Percentiles rank a stretch among this genome's conserved stretches.
These are phyloP conservation scores for Phlyctochytrium planicorne DNA, from an alignment of 192 early-diverging fungal species.

Conservation along the genomic window DNA sequence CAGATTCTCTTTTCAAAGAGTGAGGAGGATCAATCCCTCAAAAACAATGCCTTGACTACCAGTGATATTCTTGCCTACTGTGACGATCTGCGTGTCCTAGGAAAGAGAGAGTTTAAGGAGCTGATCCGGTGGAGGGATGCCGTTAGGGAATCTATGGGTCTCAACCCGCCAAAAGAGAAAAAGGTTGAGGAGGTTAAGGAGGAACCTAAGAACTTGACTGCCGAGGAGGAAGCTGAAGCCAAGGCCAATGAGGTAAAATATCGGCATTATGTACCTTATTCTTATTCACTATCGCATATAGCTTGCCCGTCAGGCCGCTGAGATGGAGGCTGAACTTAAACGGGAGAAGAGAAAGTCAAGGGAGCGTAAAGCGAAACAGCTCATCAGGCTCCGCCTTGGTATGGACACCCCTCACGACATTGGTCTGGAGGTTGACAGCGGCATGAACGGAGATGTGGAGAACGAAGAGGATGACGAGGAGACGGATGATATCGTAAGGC, in stretches of 20 bases:
- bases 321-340: conserved; percentile 27
- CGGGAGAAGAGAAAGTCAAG: conserved; percentile 40
- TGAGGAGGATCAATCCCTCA: conserved; percentile 55
- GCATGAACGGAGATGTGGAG: conserved; percentile 15
- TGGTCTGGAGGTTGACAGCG: conserved; percentile 35
- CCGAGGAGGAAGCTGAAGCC: conserved; percentile 31
- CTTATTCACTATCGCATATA: conserved; percentile 5
- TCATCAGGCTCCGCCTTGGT: conserved; percentile 50
- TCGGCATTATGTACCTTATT: not conserved
- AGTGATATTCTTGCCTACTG: conserved; percentile 78
- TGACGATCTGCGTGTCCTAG: conserved; percentile 87
- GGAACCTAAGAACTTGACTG: conserved; percentile 32
- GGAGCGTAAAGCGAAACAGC: conserved; percentile 50
- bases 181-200: conserved; percentile 51
- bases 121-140: conserved; percentile 86
- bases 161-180: conserved; percentile 42
- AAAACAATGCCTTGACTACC: conserved; percentile 66
- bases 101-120: conserved; percentile 89
- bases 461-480: conserved; percentile 22
- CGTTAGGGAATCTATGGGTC: conserved; percentile 61
- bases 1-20: conserved; percentile 72
- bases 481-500: not conserved
- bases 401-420: conserved; percentile 56
- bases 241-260: conserved; percentile 25
- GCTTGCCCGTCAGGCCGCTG: conserved; percentile 28